Conservation (phyloP, 1,284 basidiomycete genomes). For the Ustilago crameri region DNA sequence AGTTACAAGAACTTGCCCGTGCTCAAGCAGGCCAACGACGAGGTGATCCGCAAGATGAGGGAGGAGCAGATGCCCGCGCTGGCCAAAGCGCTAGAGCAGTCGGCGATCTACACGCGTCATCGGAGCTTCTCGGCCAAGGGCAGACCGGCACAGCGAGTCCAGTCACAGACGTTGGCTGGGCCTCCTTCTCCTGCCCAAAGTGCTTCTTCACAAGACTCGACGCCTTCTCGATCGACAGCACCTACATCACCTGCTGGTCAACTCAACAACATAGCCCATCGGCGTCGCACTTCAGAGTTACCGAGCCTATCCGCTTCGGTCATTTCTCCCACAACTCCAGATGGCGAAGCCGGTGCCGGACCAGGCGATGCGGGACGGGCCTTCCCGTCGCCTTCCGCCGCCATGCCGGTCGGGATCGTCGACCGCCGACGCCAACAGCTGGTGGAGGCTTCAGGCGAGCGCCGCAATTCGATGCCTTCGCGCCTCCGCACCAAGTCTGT, state of each 20-base stretch:
- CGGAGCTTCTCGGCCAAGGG: slow-evolving; percentile 58
- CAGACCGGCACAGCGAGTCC: slow-evolving; percentile 48
- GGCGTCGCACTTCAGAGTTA: slow-evolving; percentile 46
- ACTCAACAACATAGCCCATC: slow-evolving; percentile 26
- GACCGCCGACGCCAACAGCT: slow-evolving; percentile 65
- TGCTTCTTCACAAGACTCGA: slow-evolving; percentile 90
- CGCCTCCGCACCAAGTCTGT: slow-evolving; percentile 87
- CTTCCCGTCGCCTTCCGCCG: slow-evolving; percentile 34
- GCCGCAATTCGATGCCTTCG: slow-evolving; percentile 87
- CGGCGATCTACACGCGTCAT: slow-evolving; percentile 53
- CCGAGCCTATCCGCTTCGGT: slow-evolving; percentile 13
- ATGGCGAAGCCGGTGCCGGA: slow-evolving; percentile 5
- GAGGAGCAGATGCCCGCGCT: slow-evolving; percentile 68
- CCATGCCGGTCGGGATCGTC: slow-evolving; percentile 34
- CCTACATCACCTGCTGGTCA: slow-evolving; percentile 77
- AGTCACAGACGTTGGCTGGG: slow-evolving; percentile 38
- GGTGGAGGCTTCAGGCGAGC: slow-evolving; percentile 72
- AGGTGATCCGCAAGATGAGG: slow-evolving; percentile 89
- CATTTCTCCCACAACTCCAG: slow-evolving; percentile 16
- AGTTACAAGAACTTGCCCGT: slow-evolving; percentile 97
- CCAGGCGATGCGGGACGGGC: slow-evolving; percentile 12
- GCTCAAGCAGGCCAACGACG: slow-evolving; percentile 97
- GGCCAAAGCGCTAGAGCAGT: slow-evolving; percentile 52
- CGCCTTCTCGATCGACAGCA: slow-evolving; percentile 79
- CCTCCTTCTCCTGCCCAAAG: slow-evolving; percentile 84